These are phyloP conservation scores for Takashimella tepidaria DNA, from an alignment of 1,284 basidiomycete species.

Conservation along the genomic window DNA sequence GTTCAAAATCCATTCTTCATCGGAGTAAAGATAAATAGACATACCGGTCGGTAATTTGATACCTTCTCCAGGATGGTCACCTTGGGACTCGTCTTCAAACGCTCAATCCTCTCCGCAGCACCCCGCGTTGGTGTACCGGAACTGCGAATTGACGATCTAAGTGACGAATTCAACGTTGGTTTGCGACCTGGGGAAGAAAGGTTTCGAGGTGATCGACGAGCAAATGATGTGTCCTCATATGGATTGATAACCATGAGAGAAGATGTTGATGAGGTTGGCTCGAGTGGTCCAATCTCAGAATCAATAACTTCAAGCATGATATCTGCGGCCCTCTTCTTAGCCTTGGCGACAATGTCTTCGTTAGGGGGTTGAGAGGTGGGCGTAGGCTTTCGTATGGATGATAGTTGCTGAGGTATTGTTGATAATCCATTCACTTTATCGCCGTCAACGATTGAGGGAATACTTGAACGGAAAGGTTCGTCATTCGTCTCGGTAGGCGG, in stretches of 20 bases:
- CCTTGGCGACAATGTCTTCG: conserved; percentile 12
- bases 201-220: conserved; percentile 5
- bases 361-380: background rate
- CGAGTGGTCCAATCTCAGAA: conserved; percentile 25
- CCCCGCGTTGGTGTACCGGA: conserved; percentile 30
- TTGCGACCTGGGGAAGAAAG: background rate
- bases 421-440: background rate
- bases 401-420: conserved; percentile 11
- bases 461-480: conserved; percentile 1
- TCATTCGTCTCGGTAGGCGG: background rate
- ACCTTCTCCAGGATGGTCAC: conserved; percentile 22
- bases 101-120: conserved; percentile 39
- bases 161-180: background rate
- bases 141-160: conserved; percentile 5
- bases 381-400: conserved; percentile 16
- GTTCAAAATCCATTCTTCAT: too few relatives aligned
- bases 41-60: conserved; percentile 2
- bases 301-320: conserved; percentile 37
- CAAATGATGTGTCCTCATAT: conserved; percentile 24
- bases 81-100: conserved; percentile 7
- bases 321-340: conserved; percentile 33
- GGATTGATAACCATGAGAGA: conserved; percentile 39
- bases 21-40: background rate
- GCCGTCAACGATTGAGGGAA: conserved; percentile 10
- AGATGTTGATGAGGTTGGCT: conserved; percentile 11